A percentile compares a stretch with the other conserved stretches of the same genome.
Evolutionary conservation across 78 protist genomes (phyloP).

Genomic region (Emiliania huxleyi): DNA sequence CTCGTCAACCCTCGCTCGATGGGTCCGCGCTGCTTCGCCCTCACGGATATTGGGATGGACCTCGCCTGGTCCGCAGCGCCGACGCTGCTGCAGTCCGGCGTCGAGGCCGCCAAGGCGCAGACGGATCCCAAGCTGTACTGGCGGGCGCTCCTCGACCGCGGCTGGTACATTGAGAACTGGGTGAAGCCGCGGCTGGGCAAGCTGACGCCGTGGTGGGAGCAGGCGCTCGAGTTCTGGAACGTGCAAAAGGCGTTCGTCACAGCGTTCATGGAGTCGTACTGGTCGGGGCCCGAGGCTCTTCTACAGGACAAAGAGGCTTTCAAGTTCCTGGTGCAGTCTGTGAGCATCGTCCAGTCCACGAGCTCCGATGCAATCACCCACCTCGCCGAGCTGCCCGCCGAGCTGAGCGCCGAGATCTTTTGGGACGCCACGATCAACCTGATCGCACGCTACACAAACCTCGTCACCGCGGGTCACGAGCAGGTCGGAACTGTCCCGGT

Average conservation of each 20-base stretch:
- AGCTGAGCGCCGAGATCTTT: not conserved
- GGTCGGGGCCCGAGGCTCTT: not conserved
- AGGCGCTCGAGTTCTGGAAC: not conserved
- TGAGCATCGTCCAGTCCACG: not conserved
- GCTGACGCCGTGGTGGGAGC: not conserved
- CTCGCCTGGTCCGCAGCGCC: not conserved
- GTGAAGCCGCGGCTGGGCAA: not conserved
- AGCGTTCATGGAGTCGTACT: not conserved
- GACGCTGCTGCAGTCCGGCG: not conserved
- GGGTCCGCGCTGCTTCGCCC: not conserved
- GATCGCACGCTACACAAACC: not conserved
- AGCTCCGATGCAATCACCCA: no score
- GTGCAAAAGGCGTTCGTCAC: not conserved
- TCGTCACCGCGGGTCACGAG: not conserved
- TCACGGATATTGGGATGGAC: not conserved
- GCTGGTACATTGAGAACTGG: not conserved
- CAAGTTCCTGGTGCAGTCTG: not conserved
- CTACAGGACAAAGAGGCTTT: not conserved
- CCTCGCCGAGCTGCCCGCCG: no score
- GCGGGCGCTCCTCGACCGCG: not conserved
- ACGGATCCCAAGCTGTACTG: not conserved
- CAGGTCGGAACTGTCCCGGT: not conserved
- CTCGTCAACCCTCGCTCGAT: not conserved
- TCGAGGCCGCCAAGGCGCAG: not conserved
- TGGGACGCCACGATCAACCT: not conserved